Evolutionary conservation across 495 filamentous ascomycete genomes (phyloP).

Genomic region (Aspergillus steynii): DNA sequence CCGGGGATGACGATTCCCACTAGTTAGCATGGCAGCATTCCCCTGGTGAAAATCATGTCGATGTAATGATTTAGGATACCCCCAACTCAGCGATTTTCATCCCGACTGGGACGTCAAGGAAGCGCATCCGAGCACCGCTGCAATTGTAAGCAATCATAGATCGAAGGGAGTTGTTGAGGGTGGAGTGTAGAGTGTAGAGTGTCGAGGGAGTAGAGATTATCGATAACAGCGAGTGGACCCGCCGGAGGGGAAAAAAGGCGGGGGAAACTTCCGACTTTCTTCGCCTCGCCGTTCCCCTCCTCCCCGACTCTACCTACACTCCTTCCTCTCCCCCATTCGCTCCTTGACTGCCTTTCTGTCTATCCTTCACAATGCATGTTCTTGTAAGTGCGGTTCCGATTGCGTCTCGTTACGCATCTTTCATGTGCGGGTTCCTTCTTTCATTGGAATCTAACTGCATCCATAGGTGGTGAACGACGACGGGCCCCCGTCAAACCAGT

Average conservation of each 20-base stretch:
- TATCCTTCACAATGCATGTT: constrained; percentile 39
- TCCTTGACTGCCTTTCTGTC: constrained; percentile 5
- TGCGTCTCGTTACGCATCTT: not conserved
- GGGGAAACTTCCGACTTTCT: constrained; percentile 8
- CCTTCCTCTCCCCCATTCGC: constrained; percentile 18
- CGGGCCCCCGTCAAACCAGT: constrained; percentile 86
- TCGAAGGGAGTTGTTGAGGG: too few species aligned
- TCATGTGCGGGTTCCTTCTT: not conserved
- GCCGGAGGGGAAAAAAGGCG: constrained; percentile 6
- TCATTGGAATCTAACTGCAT: constrained; percentile 6
- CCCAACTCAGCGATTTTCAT: not conserved
- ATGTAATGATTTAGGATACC: not conserved
- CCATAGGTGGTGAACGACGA: constrained; percentile 87
- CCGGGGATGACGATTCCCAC: constrained; percentile 24
- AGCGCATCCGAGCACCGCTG: too few species aligned
- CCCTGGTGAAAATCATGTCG: not conserved
- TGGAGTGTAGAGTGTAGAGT: not conserved
- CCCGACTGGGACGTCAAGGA: too few species aligned
- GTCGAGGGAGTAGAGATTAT: constrained; percentile 9
- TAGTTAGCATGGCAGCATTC: constrained; percentile 3
- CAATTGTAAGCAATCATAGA: too few species aligned
- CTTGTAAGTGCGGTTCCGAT: constrained; percentile 30
- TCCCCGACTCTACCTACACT: constrained; percentile 18
- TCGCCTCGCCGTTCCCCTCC: constrained; percentile 11
- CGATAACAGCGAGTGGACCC: constrained; percentile 18